phyloP scores from a whole-genome alignment of 2,329 filamentous ascomycete genomes.

The Fusarium newnesense region DNA sequence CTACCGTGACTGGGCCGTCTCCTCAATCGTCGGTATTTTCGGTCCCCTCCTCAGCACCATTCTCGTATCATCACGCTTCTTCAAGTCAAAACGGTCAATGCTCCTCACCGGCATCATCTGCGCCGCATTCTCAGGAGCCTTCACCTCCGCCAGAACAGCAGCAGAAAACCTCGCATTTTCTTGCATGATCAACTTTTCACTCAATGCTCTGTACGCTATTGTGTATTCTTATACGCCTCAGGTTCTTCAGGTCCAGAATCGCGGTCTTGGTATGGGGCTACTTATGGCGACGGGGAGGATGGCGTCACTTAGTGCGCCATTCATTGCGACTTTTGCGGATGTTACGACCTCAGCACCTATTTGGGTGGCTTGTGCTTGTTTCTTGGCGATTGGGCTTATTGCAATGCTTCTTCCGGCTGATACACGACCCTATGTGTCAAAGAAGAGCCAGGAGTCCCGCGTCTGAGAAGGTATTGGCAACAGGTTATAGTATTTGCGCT shows the following conservation, averaged over 20 bases:
- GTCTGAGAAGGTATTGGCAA: neutral
- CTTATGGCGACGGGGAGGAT: neutral
- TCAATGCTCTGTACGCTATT: neutral
- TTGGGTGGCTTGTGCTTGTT: neutral
- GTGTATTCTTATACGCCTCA: neutral
- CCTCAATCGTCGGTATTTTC: neutral
- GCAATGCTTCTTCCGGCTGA: neutral
- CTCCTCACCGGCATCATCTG: neutral
- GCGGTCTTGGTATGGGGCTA: neutral
- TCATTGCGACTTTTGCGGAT: neutral
- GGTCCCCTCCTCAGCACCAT: neutral
- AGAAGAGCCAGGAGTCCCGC: rapidly evolving
- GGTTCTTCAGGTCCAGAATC: neutral
- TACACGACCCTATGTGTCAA: neutral
- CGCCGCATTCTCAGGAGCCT: neutral
- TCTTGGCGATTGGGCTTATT: neutral
- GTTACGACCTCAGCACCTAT: neutral
- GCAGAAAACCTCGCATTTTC: neutral
- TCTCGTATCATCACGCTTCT: neutral
- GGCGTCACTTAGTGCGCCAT: neutral
- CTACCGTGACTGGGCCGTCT: neutral
- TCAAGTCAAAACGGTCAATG: neutral
- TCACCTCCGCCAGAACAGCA: neutral
- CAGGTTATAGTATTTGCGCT: too few species aligned
- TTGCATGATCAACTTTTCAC: neutral